A percentile compares a stretch with the other conserved stretches of the same genome.
These are phyloP conservation scores for Lignosus rhinocerotis DNA, from an alignment of 1,284 basidiomycete genomes.

Conservation along the genomic window DNA sequence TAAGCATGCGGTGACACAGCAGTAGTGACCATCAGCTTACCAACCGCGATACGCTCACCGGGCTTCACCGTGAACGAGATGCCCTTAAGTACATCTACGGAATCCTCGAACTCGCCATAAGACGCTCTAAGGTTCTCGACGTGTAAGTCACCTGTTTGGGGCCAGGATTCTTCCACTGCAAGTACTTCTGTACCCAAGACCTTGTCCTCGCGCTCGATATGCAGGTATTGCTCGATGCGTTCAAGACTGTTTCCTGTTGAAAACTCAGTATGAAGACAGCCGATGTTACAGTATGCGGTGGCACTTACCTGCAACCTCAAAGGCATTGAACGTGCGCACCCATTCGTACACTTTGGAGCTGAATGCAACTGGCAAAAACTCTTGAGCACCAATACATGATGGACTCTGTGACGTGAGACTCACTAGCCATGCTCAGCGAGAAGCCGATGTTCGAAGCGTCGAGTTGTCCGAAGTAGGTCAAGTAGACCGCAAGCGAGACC, in stretches of 20 bases:
- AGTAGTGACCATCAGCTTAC: constrained; percentile 9
- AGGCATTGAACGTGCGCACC: constrained; percentile 54
- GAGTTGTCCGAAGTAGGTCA: constrained; percentile 44
- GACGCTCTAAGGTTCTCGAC: constrained; percentile 63
- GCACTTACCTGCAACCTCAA: constrained; percentile 53
- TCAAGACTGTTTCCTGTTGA: constrained; percentile 61
- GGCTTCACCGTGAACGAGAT: constrained; percentile 46
- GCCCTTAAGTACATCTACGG: constrained; percentile 46
- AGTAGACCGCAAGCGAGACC: constrained; percentile 49
- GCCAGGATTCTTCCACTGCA: constrained; percentile 68
- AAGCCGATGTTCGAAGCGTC: constrained; percentile 48
- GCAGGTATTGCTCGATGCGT: constrained; percentile 71
- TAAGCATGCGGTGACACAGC: constrained; percentile 38
- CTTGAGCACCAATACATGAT: not conserved
- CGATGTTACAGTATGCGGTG: no score
- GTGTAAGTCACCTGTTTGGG: constrained; percentile 62
- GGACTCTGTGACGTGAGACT: not conserved
- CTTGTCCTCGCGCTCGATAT: constrained; percentile 71
- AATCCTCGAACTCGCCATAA: constrained; percentile 44
- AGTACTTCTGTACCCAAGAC: not conserved
- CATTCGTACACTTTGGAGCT: constrained; percentile 55
- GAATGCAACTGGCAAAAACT: constrained; percentile 44
- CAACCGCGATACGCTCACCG: constrained; percentile 54
- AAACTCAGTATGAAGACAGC: not conserved
- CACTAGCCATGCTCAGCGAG: constrained; percentile 49